phyloP scores from a whole-genome alignment of 495 filamentous ascomycete genomes.

The Immersiella caudata region DNA sequence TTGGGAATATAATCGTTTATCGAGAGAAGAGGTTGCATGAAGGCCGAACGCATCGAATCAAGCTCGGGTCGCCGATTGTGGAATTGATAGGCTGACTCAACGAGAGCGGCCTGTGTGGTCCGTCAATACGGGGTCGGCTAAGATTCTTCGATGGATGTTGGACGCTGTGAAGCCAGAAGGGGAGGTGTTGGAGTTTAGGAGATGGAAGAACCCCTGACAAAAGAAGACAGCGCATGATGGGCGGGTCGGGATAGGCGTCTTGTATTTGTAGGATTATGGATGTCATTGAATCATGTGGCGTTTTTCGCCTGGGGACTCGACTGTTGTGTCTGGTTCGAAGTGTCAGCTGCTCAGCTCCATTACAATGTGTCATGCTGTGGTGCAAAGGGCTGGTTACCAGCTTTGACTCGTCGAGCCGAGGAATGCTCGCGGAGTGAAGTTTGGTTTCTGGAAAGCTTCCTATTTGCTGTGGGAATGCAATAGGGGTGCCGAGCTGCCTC shows the following conservation, averaged over 20 bases:
- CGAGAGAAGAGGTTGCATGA: background rate
- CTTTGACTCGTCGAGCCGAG: conserved; percentile 5
- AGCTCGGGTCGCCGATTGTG: background rate
- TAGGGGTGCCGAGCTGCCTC: background rate
- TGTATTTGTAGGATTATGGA: conserved; percentile 13
- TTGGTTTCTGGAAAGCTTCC: background rate
- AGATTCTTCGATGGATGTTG: too few relatives aligned
- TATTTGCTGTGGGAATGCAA: background rate
- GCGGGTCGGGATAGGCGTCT: background rate
- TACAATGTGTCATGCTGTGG: background rate
- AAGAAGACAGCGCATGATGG: background rate
- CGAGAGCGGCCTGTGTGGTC: background rate
- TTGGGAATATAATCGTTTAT: background rate
- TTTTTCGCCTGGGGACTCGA: background rate
- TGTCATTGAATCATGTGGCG: conserved; percentile 12
- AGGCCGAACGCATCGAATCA: background rate
- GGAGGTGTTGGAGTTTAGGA: conserved; percentile 7
- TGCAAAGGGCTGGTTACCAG: background rate
- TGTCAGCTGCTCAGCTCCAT: background rate
- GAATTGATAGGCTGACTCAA: background rate
- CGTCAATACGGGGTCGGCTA: too few relatives aligned
- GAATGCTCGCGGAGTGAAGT: background rate
- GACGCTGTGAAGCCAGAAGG: too few relatives aligned
- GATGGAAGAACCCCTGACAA: background rate
- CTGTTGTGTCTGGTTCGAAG: background rate